These are phyloP conservation scores for Talaromyces sp. DNA, from an alignment of 2,329 filamentous ascomycete species.

Conservation along the genomic window DNA sequence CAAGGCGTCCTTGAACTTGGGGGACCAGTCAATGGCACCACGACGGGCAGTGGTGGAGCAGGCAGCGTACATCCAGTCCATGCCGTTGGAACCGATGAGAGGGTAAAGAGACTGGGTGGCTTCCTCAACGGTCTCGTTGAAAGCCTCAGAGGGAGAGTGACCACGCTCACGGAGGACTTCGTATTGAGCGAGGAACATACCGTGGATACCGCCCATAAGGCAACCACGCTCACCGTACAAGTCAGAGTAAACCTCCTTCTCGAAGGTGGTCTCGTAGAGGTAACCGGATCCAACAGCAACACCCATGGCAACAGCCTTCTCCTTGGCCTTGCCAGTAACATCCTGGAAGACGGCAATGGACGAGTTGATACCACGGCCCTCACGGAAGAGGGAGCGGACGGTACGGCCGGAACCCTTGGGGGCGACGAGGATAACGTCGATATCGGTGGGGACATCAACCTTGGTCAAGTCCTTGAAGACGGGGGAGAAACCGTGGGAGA, in stretches of 20 bases:
- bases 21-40: conserved; percentile 98
- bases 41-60: conserved; percentile 98
- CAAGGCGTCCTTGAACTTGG: conserved; percentile 93
- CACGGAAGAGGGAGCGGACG: conserved; percentile 96
- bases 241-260: conserved; percentile 99
- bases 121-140: conserved; percentile 99
- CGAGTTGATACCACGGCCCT: conserved; percentile 99
- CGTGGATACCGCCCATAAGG: conserved; percentile 99
- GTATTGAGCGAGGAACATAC: conserved; percentile 99
- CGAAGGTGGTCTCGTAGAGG: conserved; percentile 99
- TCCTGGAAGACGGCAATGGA: conserved; percentile 98
- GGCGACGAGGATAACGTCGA: conserved; percentile 98
- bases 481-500: conserved; percentile 99
- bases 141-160: conserved; percentile 95
- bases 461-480: conserved; percentile 99
- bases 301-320: conserved; percentile 94
- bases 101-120: conserved; percentile 97
- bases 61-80: conserved; percentile 99
- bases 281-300: conserved; percentile 96
- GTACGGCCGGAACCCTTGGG: conserved; percentile 99
- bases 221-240: conserved; percentile 99
- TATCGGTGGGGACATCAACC: conserved; percentile 89
- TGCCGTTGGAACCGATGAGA: conserved; percentile 92
- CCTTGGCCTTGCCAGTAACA: conserved; percentile 94
- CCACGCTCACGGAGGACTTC: conserved; percentile 98